Evolutionary conservation across 352 stramenopile species (phyloP).

Genomic region (Elongisporangium undulatum): DNA sequence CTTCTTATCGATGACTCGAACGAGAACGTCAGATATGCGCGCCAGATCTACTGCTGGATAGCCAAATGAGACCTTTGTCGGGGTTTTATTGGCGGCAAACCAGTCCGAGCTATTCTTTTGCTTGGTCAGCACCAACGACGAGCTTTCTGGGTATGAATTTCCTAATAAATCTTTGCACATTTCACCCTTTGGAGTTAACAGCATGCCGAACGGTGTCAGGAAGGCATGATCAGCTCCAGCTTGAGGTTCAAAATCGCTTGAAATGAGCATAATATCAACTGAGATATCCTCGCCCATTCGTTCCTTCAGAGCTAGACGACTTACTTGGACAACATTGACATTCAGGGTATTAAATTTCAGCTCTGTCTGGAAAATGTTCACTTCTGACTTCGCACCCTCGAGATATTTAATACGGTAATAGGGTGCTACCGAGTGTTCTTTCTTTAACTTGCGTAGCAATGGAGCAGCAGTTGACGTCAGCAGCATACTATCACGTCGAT

Average conservation of each 20-base stretch:
- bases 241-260: constrained; percentile 38
- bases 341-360: constrained; percentile 41
- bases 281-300: constrained; percentile 21
- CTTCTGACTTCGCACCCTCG: constrained; percentile 9
- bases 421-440: constrained; percentile 1
- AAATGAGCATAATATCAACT: constrained; percentile 43
- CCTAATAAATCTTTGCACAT: constrained; percentile 28
- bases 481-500: constrained; percentile 11
- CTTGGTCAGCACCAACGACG: constrained; percentile 17
- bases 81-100: background rate
- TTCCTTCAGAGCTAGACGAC: constrained; percentile 38
- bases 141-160: constrained; percentile 23
- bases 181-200: constrained; percentile 33
- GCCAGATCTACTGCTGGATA: constrained; percentile 37
- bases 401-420: constrained; percentile 17
- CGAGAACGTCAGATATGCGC: constrained; percentile 28
- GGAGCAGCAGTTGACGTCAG: constrained; percentile 10
- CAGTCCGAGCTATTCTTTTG: constrained; percentile 2
- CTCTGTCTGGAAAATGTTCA: constrained; percentile 22
- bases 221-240: constrained; percentile 10
- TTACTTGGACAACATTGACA: constrained; percentile 42
- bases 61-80: constrained; percentile 16
- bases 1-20: constrained; percentile 25
- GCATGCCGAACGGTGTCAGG: constrained; percentile 34
- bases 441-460: constrained; percentile 6